phyloP scores from a whole-genome alignment of 805 yeast genomes.

The Wickerhamiella sergipiensis region DNA sequence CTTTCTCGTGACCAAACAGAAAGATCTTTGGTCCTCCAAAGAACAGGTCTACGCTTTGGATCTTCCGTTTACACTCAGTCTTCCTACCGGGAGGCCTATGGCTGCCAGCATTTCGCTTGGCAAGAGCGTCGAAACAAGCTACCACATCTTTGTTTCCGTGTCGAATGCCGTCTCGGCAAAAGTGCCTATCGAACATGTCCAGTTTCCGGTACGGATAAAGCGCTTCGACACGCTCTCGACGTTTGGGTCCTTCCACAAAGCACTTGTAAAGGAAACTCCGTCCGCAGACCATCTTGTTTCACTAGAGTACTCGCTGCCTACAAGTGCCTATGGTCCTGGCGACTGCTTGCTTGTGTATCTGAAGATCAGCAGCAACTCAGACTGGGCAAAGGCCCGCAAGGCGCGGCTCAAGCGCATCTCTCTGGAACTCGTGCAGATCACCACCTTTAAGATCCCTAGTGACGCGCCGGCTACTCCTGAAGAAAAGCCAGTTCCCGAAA shows the following conservation, averaged over 20 bases:
- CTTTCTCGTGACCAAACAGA: constrained; percentile 24
- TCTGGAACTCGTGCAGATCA: constrained; percentile 25
- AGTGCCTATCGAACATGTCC: constrained; percentile 8
- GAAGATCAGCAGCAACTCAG: constrained; percentile 25
- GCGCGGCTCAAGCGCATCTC: constrained; percentile 26
- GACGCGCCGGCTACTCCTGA: not conserved
- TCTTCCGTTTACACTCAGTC: constrained; percentile 27
- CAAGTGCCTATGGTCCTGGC: constrained; percentile 28
- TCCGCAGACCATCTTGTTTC: constrained; percentile 26
- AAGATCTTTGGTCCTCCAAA: constrained; percentile 12
- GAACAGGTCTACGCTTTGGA: constrained; percentile 24
- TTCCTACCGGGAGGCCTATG: constrained; percentile 22
- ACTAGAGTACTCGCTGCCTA: constrained; percentile 23
- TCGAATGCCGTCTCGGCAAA: constrained; percentile 3
- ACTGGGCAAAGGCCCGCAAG: constrained; percentile 25
- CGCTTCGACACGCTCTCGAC: constrained; percentile 29
- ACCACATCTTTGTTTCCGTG: constrained; percentile 24
- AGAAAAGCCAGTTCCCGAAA: constrained; percentile 17
- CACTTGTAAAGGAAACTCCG: constrained; percentile 15
- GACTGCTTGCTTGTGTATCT: constrained; percentile 23
- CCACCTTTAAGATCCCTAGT: constrained; percentile 16
- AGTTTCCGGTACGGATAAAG: constrained; percentile 25
- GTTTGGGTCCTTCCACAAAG: constrained; percentile 25
- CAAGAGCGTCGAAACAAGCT: constrained; percentile 22
- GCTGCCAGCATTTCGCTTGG: constrained; percentile 26